phyloP scores from a whole-genome alignment of 345 rosid genomes.

The Mangifera indica region DNA sequence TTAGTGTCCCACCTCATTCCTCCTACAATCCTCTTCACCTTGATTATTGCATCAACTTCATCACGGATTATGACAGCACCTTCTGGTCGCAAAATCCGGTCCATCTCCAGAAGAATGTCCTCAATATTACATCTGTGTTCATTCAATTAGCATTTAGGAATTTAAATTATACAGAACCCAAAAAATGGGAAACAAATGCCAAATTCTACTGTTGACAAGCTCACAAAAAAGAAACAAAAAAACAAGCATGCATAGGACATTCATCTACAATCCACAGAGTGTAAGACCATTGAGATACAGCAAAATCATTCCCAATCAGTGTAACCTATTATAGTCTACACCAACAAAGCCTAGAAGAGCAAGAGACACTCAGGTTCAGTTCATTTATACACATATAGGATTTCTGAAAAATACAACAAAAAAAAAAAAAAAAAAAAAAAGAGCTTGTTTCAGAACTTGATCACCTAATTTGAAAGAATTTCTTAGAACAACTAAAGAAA shows the following conservation, averaged over 20 bases:
- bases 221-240: not conserved
- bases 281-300: not conserved
- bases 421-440: no score
- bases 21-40: conserved; percentile 69
- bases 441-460: not conserved
- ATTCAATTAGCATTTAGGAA: conserved; percentile 5
- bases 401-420: not conserved
- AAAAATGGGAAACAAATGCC: not conserved
- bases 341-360: not conserved
- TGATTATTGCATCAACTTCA: conserved; percentile 77
- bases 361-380: not conserved
- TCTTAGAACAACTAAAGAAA: not conserved
- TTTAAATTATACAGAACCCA: not conserved
- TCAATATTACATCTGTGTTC: conserved; percentile 67
- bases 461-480: not conserved
- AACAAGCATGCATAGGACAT: not conserved
- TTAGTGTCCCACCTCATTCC: conserved; percentile 96
- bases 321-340: not conserved
- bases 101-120: conserved; percentile 97
- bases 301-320: not conserved
- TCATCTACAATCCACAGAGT: not conserved
- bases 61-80: conserved; percentile 90
- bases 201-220: not conserved
- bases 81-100: conserved; percentile 92
- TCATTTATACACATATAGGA: not conserved